These are phyloP conservation scores for Geosmithia morbida DNA, from an alignment of 2,329 filamentous ascomycete genomes.

Conservation along the genomic window DNA sequence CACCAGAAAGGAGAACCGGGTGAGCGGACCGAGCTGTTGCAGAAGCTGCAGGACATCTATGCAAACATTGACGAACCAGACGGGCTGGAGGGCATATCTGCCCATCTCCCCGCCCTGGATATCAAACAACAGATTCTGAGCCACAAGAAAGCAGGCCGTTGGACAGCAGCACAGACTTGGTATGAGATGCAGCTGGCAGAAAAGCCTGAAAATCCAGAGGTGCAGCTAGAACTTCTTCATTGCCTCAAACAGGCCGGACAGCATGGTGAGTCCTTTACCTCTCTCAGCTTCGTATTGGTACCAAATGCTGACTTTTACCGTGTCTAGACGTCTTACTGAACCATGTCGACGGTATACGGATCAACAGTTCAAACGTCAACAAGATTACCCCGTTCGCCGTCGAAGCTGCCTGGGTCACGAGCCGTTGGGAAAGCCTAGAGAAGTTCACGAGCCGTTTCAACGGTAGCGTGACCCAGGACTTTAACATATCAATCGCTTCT, in stretches of 20 bases:
- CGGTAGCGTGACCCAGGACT: conserved; percentile 40
- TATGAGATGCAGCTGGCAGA: conserved; percentile 83
- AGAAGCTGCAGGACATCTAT: conserved; percentile 83
- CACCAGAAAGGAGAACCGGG: conserved; percentile 28
- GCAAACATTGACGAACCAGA: conserved; percentile 96
- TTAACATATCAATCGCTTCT: conserved; percentile 66
- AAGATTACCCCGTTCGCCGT: conserved; percentile 69
- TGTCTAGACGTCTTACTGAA: conserved; percentile 65
- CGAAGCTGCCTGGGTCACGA: conserved; percentile 84
- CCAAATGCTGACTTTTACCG: conserved; percentile 6
- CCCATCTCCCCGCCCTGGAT: conserved; percentile 72
- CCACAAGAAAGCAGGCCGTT: conserved; percentile 83
- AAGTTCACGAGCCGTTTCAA: conserved; percentile 46
- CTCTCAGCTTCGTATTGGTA: not conserved
- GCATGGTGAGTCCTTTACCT: conserved; percentile 45
- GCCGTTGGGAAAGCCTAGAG: conserved; percentile 63
- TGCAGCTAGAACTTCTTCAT: conserved; percentile 70
- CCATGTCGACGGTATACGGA: conserved; percentile 65
- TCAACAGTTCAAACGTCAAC: conserved; percentile 33
- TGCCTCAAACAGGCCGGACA: conserved; percentile 94
- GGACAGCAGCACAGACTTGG: conserved; percentile 94
- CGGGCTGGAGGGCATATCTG: conserved; percentile 85
- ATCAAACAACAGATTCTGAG: conserved; percentile 88
- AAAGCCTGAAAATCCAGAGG: conserved; percentile 59
- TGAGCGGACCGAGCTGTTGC: conserved; percentile 51